Conservation (phyloP, 352 stramenopile genomes). For the Pseudoperonospora humuli region DNA sequence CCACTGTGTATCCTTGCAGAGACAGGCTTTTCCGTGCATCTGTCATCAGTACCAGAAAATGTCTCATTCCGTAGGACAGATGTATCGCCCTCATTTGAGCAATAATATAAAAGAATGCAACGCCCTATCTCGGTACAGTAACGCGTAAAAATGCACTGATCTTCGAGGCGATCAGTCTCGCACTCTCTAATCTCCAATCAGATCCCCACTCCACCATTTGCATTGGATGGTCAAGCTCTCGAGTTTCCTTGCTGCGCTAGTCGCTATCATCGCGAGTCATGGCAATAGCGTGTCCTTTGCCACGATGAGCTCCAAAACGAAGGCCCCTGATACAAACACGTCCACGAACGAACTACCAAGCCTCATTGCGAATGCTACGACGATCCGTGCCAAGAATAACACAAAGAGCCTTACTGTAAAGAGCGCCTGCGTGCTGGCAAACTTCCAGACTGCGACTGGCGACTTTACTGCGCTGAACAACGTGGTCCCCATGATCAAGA, state of each 20-base stretch:
- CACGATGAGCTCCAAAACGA: not conserved
- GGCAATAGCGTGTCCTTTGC: constrained; percentile 3
- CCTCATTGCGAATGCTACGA: too few relatives aligned
- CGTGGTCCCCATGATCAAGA: constrained; percentile 35
- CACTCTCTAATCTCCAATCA: constrained; percentile 24
- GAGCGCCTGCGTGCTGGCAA: constrained; percentile 26
- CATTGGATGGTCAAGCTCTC: constrained; percentile 22
- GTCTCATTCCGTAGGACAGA: too few relatives aligned
- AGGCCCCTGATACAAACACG: not conserved
- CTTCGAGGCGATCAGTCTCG: constrained; percentile 1
- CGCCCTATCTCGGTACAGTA: too few relatives aligned
- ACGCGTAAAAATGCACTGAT: too few relatives aligned
- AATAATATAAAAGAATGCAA: too few relatives aligned
- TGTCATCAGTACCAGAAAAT: too few relatives aligned
- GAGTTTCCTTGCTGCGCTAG: constrained; percentile 13
- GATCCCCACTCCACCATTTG: constrained; percentile 7
- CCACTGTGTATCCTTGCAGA: too few relatives aligned
- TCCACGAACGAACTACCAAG: too few relatives aligned
- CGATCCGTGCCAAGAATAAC: not conserved
- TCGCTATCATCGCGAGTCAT: constrained; percentile 8
- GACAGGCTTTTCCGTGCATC: too few relatives aligned
- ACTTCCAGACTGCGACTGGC: constrained; percentile 35
- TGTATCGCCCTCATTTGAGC: too few relatives aligned
- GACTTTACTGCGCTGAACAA: constrained; percentile 46
- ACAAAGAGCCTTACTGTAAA: constrained; percentile 2